Percentiles rank a stretch among this genome's conserved stretches.
These are phyloP conservation scores for Linanthus parryae DNA, from an alignment of 148 eudicot genomes.

Conservation along the genomic window DNA sequence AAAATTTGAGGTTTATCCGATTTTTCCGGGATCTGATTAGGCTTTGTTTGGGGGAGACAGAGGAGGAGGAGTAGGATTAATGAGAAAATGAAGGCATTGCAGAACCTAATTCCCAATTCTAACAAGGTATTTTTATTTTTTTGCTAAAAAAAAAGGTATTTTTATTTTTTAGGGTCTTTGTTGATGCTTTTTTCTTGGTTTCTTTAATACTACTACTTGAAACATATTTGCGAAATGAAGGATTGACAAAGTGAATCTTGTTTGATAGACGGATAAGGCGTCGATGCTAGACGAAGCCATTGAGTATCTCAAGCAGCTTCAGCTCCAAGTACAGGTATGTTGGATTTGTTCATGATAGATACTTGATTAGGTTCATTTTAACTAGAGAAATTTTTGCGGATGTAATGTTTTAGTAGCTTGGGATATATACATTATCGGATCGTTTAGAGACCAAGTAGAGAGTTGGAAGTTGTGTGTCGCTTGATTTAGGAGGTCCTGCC, in stretches of 20 bases:
- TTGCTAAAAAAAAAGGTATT: not conserved
- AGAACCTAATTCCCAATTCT: slow-evolving; percentile 82
- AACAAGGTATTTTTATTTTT: slow-evolving; percentile 49
- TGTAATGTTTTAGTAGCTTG: not conserved
- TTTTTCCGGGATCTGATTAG: slow-evolving; percentile 2
- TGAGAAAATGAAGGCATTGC: slow-evolving; percentile 96
- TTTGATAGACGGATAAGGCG: slow-evolving; percentile 80
- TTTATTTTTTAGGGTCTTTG: not conserved
- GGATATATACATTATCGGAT: not conserved
- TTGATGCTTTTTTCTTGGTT: not conserved
- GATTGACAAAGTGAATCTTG: not conserved
- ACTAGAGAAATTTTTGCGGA: not conserved
- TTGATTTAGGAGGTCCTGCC: not conserved
- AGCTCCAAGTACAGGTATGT: slow-evolving; percentile 84
- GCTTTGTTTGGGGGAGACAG: slow-evolving; percentile 23
- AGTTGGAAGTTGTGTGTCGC: no score
- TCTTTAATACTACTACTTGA: no score
- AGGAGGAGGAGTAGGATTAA: slow-evolving; percentile 89
- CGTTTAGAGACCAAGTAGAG: no score
- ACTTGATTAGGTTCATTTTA: not conserved
- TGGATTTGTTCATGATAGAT: not conserved
- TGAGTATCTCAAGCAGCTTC: slow-evolving; percentile 94
- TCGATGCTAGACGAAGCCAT: slow-evolving; percentile 98
- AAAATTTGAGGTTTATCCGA: not conserved
- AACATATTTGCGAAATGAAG: not conserved